Evolutionary conservation across 1,139 yeast genomes (phyloP), one percentile per base, ranked within the genome.

Genomic region (Arxiozyma bovina): DNA sequence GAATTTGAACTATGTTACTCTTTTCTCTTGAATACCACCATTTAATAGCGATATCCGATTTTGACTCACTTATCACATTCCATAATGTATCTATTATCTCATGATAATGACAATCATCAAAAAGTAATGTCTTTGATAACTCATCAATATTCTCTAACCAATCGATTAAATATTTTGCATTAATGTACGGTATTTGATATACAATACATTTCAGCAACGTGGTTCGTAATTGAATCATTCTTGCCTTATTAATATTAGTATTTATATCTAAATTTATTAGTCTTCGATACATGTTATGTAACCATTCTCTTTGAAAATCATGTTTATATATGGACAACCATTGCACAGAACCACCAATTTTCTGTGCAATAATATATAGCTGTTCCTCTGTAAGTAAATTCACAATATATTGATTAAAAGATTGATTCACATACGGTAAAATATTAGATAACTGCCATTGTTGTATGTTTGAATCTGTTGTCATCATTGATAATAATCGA

Each of bases 61-160:
- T 57, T 18, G 55, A 52, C 25, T 45, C 38, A 6, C 65, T 58
- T n/a, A 63, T 50, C 1, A 61, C 57, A n/a, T 56, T 52, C 68
- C 69, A 65, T 1, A 64, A 50, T 8, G 54, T 47, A 6, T 51
- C 52, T 25, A 55, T 43, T 3, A 60, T 27, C 8, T 58, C 57
- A 12, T 43, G 18, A 21, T 38, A 46, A 46, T 46, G 49, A 22
- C 50, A 4, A 42, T 46, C 34, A 52, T 58, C 25, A 47, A 43
- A 60, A 51, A 9, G 45, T 46, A 7, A 49, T 25, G n/a, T 34
- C 9, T 9, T 21, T 18, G 21, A 48, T 22, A 49, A 30, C 8
- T 59, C 61, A 41, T 52, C 30, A 20, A 56, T 47, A 18, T 63
- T 61, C 41, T 61, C 60, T n/a, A 66, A 54, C 69, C 69, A 66